These are phyloP conservation scores for Jackrogersella minutella DNA, from an alignment of 495 filamentous ascomycete genomes.

Conservation along the genomic window DNA sequence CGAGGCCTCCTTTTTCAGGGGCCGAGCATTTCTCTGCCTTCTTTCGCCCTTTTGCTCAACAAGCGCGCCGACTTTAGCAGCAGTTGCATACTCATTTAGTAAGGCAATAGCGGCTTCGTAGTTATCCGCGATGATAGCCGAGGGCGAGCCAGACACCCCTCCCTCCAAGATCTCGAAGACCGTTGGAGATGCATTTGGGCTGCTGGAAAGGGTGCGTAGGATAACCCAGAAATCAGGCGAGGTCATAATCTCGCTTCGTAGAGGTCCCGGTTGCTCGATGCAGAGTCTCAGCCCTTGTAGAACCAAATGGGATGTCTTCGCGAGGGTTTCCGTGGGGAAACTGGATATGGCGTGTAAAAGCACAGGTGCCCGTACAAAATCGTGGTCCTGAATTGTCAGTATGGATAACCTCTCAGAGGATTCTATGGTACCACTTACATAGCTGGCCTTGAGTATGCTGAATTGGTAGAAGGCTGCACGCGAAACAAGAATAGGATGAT, in stretches of 20 bases:
- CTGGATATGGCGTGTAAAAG: slow-evolving; percentile 90
- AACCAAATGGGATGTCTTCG: slow-evolving; percentile 75
- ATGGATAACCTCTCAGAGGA: background rate
- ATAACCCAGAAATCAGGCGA: slow-evolving; percentile 99
- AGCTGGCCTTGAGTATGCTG: slow-evolving; percentile 81
- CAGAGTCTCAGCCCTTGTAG: slow-evolving; percentile 83
- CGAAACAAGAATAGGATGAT: slow-evolving; percentile 82
- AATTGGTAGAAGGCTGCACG: slow-evolving; percentile 87
- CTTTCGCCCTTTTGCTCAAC: slow-evolving; percentile 84
- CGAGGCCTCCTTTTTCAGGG: slow-evolving; percentile 63
- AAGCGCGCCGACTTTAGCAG: slow-evolving; percentile 79
- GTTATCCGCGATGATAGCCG: slow-evolving; percentile 91
- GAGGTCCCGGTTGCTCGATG: slow-evolving; percentile 73
- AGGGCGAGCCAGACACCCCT: slow-evolving; percentile 66
- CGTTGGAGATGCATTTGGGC: slow-evolving; percentile 71
- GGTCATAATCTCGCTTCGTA: slow-evolving; percentile 91
- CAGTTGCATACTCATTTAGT: slow-evolving; percentile 88
- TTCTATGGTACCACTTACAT: slow-evolving; percentile 66
- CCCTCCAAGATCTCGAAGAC: slow-evolving; percentile 88
- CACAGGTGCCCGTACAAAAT: slow-evolving; percentile 91
- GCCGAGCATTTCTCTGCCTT: slow-evolving; percentile 57
- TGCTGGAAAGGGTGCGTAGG: slow-evolving; percentile 73
- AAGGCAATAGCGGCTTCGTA: slow-evolving; percentile 85
- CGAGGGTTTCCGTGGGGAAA: slow-evolving; percentile 78
- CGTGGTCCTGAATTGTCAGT: slow-evolving; percentile 70